A percentile compares a stretch with the other conserved stretches of the same genome.
phyloP scores from a whole-genome alignment of 495 filamentous ascomycete species.

The Cercophora scortea region DNA sequence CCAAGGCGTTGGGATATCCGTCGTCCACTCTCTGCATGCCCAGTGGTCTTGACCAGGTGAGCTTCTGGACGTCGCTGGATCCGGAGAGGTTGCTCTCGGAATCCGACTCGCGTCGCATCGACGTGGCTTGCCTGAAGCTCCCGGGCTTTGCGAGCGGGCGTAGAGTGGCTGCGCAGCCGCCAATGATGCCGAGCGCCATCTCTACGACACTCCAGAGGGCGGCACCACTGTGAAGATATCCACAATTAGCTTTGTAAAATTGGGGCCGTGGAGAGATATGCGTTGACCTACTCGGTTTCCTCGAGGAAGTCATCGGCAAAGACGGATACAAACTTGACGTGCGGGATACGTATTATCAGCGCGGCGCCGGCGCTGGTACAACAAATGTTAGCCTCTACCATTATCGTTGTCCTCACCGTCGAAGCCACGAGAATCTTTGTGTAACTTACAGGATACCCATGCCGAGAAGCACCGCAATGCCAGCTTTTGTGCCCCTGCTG shows the following conservation, averaged over 20 bases:
- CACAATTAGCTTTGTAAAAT: background rate
- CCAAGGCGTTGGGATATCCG: background rate
- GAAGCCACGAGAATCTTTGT: background rate
- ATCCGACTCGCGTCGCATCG: too few relatives aligned
- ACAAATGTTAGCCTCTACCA: background rate
- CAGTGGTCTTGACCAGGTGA: background rate
- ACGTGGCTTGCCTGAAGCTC: background rate
- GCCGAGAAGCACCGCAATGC: constrained; percentile 24
- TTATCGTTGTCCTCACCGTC: background rate
- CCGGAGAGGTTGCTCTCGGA: too few relatives aligned
- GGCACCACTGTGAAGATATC: constrained; percentile 12
- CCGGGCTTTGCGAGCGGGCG: constrained; percentile 26
- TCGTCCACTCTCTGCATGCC: background rate
- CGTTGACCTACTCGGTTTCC: constrained; percentile 14
- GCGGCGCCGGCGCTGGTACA: constrained; percentile 30
- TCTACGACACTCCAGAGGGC: constrained; percentile 33
- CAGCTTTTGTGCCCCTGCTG: constrained; percentile 22
- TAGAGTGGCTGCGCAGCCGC: constrained; percentile 34
- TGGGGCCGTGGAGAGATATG: background rate
- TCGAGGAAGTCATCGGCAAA: constrained; percentile 7
- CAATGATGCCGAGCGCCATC: constrained; percentile 31
- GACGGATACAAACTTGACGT: constrained; percentile 21
- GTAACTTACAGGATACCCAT: constrained; percentile 26
- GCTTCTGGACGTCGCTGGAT: too few relatives aligned
- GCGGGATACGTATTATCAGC: constrained; percentile 32